Base-by-base conservation (phyloP, 495 filamentous ascomycete genomes). In the Tirmania nivea region DNA sequence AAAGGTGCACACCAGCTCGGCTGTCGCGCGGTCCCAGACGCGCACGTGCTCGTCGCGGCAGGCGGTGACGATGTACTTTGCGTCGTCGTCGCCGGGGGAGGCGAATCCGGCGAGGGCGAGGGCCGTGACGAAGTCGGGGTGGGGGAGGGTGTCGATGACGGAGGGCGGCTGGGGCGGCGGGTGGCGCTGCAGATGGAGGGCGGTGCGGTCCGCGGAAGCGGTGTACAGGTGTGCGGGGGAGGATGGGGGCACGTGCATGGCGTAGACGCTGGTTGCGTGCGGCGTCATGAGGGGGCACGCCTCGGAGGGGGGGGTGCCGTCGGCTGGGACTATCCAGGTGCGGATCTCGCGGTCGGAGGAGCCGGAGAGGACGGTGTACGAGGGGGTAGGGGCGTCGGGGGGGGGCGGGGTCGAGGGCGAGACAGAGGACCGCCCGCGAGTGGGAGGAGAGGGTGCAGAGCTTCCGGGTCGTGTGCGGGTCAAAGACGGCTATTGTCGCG, bases 41-140 rank as follows among this genome's bases (percentile, higher is more conserved):
- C 89, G 81, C 50, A 97, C 74, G 55, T 92, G 78, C 67, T 97
- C 90, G 63, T 94, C 86, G 53, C 90, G 70, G 54, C 90, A 94
- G 0, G 80, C 87, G 0, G 88, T 95, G 19, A 93, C 70, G n/a
- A 89, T 75, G 81, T 82, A 88, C n/a, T 80, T 75, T 3, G 77
- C 77, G 25, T 31, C 25, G 3, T 3, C 25, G 7, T 31, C 25
- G 25, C 7, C 25, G 25, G 1, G 1, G 25, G 25, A 31, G 2
- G 72, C 3, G 39, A 45, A 75, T 34, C 80, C 76, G 20, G 83
- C 75, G 14, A 83, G 69, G 9, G 80, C 74, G 51, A 96, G 75
- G 53, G 86, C 86, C 50, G 85, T 74, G 14, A 95, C 88, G 61
- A 88, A 94, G 60, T 89, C 90, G 0, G 86, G 85, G 65, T 96